A percentile compares a stretch with the other conserved stretches of the same genome.
Conservation (phyloP, 106 monocot genomes). For the Xerophyta viscosa region DNA sequence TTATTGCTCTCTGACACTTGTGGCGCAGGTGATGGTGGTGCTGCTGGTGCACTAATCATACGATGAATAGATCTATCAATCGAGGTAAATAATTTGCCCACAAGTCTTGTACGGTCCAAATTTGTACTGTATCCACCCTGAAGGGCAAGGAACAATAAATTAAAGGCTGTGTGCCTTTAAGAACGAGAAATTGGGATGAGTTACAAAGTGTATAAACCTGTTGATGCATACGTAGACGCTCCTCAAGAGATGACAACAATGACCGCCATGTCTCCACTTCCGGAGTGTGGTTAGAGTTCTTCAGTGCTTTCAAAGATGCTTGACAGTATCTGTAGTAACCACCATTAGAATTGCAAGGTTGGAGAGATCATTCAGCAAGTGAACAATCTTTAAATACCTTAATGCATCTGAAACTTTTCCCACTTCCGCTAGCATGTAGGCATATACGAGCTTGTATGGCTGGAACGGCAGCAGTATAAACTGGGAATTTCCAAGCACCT, state of each 20-base stretch:
- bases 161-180: background rate
- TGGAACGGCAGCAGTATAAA: slow-evolving; percentile 79
- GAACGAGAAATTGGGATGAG: background rate
- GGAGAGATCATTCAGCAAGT: slow-evolving; percentile 7
- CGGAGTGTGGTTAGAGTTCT: slow-evolving; percentile 60
- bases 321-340: slow-evolving; percentile 73
- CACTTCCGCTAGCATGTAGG: slow-evolving; percentile 90
- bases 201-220: slow-evolving; percentile 38
- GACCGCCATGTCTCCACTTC: slow-evolving; percentile 79
- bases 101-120: slow-evolving; percentile 72
- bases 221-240: slow-evolving; percentile 71
- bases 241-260: slow-evolving; percentile 73
- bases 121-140: slow-evolving; percentile 85
- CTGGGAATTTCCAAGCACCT: slow-evolving; percentile 94
- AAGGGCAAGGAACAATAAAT: slow-evolving; percentile 1
- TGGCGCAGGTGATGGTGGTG: slow-evolving; percentile 31
- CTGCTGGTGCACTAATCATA: slow-evolving; percentile 80
- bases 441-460: slow-evolving; percentile 95
- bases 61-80: slow-evolving; percentile 80
- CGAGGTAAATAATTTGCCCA: slow-evolving; percentile 79
- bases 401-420: slow-evolving; percentile 87
- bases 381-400: slow-evolving; percentile 32
- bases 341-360: slow-evolving; percentile 1
- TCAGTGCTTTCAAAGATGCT: slow-evolving; percentile 67
- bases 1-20: slow-evolving; percentile 35